phyloP scores from a whole-genome alignment of 2,329 filamentous ascomycete genomes.

The Endoconidiophora laricicola region DNA sequence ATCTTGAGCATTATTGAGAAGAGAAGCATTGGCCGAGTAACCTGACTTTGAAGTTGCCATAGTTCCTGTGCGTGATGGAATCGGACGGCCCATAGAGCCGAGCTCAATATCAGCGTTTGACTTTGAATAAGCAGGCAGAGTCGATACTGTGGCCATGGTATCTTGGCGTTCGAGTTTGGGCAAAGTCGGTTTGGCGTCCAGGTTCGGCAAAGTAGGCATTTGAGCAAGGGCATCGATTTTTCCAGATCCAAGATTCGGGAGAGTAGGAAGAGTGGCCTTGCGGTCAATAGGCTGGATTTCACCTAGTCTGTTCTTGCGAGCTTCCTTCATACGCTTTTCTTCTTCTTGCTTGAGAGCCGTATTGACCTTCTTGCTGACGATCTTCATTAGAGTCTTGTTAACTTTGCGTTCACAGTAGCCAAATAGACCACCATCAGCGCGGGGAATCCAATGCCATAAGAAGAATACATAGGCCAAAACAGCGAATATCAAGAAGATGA shows the following conservation, averaged over 20 bases:
- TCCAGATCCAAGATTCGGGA: slow-evolving; percentile 28
- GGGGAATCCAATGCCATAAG: slow-evolving; percentile 81
- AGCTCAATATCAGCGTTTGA: slow-evolving; percentile 38
- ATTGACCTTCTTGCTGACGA: slow-evolving; percentile 75
- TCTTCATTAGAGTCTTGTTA: slow-evolving; percentile 66
- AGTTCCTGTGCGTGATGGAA: slow-evolving; percentile 33
- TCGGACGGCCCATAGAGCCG: slow-evolving; percentile 31
- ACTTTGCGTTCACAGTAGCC: slow-evolving; percentile 87
- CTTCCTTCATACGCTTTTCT: slow-evolving; percentile 36
- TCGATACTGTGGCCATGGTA: slow-evolving; percentile 30
- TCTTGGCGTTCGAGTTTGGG: slow-evolving; percentile 35
- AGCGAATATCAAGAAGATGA: slow-evolving; percentile 58
- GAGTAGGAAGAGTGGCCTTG: slow-evolving; percentile 46
- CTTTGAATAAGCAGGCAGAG: slow-evolving; percentile 47
- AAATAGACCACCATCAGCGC: slow-evolving; percentile 59
- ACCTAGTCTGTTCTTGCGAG: slow-evolving; percentile 33
- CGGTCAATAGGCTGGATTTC: slow-evolving; percentile 33
- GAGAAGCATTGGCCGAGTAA: slow-evolving; percentile 46
- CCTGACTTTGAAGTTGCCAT: slow-evolving; percentile 28
- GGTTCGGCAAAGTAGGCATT: slow-evolving; percentile 42
- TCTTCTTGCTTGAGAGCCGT: slow-evolving; percentile 72
- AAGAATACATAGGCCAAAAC: slow-evolving; percentile 72
- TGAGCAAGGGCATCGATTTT: slow-evolving; percentile 33
- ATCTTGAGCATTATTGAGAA: slow-evolving; percentile 40
- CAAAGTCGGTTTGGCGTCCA: slow-evolving; percentile 9